These are phyloP conservation scores for Hirschfeldia incana DNA, from an alignment of 345 rosid genomes.

Conservation along the genomic window DNA sequence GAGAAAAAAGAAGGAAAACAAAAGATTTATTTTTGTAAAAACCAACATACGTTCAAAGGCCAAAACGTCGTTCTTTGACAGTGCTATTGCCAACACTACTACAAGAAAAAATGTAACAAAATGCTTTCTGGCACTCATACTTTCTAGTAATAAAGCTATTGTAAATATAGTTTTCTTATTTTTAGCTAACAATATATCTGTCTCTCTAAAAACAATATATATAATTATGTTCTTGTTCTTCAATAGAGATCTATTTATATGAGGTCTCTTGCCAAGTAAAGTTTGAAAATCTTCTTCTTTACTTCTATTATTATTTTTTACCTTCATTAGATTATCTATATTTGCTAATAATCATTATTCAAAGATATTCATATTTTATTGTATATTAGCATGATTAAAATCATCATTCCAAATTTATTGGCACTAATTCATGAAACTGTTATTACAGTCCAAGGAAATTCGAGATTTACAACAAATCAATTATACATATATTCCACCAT, in stretches of 20 bases:
- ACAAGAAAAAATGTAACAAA: neutral
- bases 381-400: too few relatives aligned
- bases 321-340: neutral
- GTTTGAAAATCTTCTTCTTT: neutral
- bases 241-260: neutral
- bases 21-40: neutral
- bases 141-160: neutral
- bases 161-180: too few relatives aligned
- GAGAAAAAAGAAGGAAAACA: neutral
- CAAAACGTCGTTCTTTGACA: neutral
- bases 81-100: neutral
- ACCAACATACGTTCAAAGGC: neutral
- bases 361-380: neutral
- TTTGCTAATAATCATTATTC: neutral
- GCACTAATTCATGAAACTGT: neutral
- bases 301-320: too few relatives aligned
- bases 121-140: neutral
- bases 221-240: neutral
- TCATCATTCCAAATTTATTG: too few relatives aligned
- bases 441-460: neutral
- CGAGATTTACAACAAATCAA: neutral
- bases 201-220: too few relatives aligned
- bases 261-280: neutral
- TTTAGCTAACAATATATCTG: too few relatives aligned
- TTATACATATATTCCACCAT: neutral